phyloP scores from a whole-genome alignment of 257 asterid genomes.

The Nicotiana undulata region DNA sequence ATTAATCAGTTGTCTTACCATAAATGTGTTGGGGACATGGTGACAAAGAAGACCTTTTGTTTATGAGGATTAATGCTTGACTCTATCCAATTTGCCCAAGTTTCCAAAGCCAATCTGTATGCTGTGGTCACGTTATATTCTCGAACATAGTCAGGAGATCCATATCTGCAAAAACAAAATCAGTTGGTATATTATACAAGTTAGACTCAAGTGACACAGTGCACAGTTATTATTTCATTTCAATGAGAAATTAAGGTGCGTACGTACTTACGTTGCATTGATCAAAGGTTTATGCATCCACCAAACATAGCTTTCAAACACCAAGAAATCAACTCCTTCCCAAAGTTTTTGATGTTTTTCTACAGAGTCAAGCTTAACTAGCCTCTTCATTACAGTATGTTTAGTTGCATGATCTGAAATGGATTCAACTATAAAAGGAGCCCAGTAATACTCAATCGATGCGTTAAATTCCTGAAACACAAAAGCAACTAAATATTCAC shows the following conservation, averaged over 20 bases:
- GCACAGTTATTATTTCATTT: too few species aligned
- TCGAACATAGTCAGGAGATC: conserved; percentile 37
- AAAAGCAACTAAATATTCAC: not conserved
- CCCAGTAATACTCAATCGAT: conserved; percentile 89
- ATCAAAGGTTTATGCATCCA: conserved; percentile 85
- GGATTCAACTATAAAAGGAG: conserved; percentile 82
- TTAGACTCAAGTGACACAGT: not conserved
- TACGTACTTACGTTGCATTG: conserved; percentile 56
- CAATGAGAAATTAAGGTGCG: too few species aligned
- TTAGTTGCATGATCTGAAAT: conserved; percentile 79
- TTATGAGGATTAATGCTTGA: conserved; percentile 36
- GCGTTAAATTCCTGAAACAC: conserved; percentile 62
- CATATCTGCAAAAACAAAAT: conserved; percentile 35
- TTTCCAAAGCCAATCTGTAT: conserved; percentile 64
- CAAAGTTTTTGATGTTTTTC: conserved; percentile 66
- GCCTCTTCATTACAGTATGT: conserved; percentile 58
- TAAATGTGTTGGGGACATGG: conserved; percentile 88
- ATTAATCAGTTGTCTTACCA: conserved; percentile 38
- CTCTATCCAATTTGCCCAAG: conserved; percentile 80
- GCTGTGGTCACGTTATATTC: conserved; percentile 72
- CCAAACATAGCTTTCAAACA: conserved; percentile 91
- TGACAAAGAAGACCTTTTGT: conserved; percentile 60
- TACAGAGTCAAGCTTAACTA: conserved; percentile 67
- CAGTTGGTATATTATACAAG: not conserved
- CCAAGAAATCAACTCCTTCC: conserved; percentile 64